Evolutionary conservation across 2,329 filamentous ascomycete species (phyloP), one percentile per base, ranked within the genome.

Genomic region (Mycosphaerella sp.): DNA sequence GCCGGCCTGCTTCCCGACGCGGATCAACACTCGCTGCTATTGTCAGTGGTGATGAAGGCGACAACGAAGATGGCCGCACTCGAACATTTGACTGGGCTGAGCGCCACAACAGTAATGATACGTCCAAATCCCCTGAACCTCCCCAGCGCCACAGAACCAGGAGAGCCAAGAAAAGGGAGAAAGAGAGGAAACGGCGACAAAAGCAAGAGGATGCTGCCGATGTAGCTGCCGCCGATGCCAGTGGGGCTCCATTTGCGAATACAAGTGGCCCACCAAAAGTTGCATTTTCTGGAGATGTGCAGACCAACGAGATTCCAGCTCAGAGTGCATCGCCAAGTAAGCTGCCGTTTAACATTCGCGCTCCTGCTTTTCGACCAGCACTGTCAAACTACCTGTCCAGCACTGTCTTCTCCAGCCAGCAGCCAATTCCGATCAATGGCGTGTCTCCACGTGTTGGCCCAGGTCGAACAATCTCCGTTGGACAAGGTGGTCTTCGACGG

Each of bases 301-400:
- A 52, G 46, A 40, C 54, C 25, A 44, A n/a, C 17, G 51, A 53
- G 37, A 44, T 50, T 25, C 34, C 44, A 12, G 41, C 30, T 12
- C 44, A 53, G 7, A 58, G 52, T 17, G 36, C 45, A 16, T 36
- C 59, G 18, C 50, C 61, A 7, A 55, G 44, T 39, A 60, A 56
- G 44, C 50, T 58, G 25, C 48, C 64, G 59, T 65, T 65, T 62
- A 67, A 67, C 50, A 62, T 66, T 62, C 65, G 64, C 37, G 53
- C 58, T 47, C 79, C 87, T 43, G 59, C 59, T 35, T 75, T 86
- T 47, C 73, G 78, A 41, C 82, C 83, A 1, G 76, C 77, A 12
- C 67, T 81, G 32, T 79, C 82, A 16, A 86, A 82, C 62, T 80
- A 82, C 41, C 73, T 90, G 3, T 81, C 86, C 0, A 85, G 86